Evolutionary conservation across 2,329 filamentous ascomycete species (phyloP), one percentile per base, ranked within the genome.

Genomic region (Nemania serpens): DNA sequence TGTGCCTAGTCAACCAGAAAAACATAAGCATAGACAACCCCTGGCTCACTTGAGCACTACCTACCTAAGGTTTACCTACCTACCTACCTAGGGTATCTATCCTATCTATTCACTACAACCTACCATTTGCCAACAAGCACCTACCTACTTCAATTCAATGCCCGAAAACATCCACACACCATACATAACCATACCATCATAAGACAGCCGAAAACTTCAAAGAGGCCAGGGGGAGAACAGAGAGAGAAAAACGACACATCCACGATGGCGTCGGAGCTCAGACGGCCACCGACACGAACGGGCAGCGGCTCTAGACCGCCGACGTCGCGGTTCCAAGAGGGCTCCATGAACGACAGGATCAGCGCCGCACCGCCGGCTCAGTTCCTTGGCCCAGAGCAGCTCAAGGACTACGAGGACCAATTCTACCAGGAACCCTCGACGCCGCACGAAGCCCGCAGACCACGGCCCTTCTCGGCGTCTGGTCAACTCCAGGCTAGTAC

Each of bases 321-420:
- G 5, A 71, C 69, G 10, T 74, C 71, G 34, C 73, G 86, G 76
- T 80, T 96, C 83, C 70, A 88, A 39, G 93, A 97, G 76, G 93
- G 90, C 42, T 94, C 89, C 70, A 94, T 97, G 91, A 91, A 88
- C 71, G 91, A 96, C 75, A 87, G 90, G 66, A 81, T 85, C 34
- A 93, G 90, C 70, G 83, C 86, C 60, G 84, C 82, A 61, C 91
- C 91, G 29, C 91, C 91, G 0, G 81, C 84, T 46, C 82, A 86
- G 42, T 93, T 90, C 74, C 80, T 90, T 43, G 86, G 65, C 9
- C 70, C 71, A 4, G 67, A 72, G 13, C 64, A 73, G 59, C 63
- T 74, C 20, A 67, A 50, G 46, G 51, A 68, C 12, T 74, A 67
- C 62, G 73, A 75, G 65, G 66, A 52, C 36, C 72, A 71, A 47